Conservation (phyloP, 257 asterid species). For the Solanum habrochaites region DNA sequence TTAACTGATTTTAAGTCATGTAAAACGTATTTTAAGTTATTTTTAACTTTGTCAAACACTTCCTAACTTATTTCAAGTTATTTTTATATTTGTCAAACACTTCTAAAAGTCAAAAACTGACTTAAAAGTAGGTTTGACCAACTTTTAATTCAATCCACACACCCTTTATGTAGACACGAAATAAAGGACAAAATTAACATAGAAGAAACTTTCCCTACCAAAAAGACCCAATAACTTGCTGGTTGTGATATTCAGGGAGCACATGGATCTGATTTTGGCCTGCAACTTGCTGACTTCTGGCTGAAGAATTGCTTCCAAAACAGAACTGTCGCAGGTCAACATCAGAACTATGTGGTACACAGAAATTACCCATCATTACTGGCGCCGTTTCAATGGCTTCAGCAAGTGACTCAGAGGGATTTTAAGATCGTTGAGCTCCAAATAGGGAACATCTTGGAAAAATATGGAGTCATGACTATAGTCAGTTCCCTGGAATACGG, state of each 20-base stretch:
- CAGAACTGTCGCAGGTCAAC: background rate
- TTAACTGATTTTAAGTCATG: background rate
- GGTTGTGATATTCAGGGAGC: background rate
- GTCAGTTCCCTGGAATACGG: background rate
- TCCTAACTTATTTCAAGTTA: background rate
- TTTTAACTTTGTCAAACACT: background rate
- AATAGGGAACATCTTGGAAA: background rate
- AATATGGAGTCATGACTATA: background rate
- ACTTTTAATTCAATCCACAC: background rate
- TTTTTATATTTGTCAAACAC: background rate
- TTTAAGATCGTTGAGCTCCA: background rate
- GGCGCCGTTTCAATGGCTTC: background rate
- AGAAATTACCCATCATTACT: background rate
- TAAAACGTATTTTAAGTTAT: background rate
- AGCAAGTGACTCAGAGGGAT: background rate
- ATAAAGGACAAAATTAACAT: background rate
- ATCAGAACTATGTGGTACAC: background rate
- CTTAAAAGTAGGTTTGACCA: no score
- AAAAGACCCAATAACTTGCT: background rate
- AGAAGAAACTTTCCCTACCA: background rate
- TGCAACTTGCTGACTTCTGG: background rate
- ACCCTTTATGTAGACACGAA: background rate
- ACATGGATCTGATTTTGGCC: background rate
- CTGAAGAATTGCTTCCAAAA: background rate
- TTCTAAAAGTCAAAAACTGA: background rate